Evolutionary conservation across 2,329 filamentous ascomycete species (phyloP).

Genomic region (Fusarium piperis): DNA sequence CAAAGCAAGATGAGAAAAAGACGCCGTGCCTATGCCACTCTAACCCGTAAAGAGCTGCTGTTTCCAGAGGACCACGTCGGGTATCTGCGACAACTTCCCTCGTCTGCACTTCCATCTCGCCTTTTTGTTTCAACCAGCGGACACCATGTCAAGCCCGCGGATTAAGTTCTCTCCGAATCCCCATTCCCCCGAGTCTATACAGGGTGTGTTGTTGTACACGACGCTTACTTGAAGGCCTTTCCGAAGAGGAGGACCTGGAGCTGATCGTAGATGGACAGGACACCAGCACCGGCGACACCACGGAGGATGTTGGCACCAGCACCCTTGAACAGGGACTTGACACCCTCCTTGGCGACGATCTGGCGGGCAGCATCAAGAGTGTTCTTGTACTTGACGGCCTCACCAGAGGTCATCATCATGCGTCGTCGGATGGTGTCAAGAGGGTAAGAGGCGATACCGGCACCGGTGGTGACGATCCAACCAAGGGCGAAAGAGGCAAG

Average conservation of each 20-base stretch:
- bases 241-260: conserved; percentile 99
- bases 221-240: conserved; percentile 91
- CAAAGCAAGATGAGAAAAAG: conserved; percentile 56
- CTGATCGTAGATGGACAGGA: conserved; percentile 99
- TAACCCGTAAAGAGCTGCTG: conserved; percentile 57
- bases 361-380: conserved; percentile 94
- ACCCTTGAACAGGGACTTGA: conserved; percentile 99
- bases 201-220: conserved; percentile 48
- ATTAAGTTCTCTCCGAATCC: conserved; percentile 43
- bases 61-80: conserved; percentile 51
- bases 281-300: conserved; percentile 99
- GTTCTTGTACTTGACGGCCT: conserved; percentile 99
- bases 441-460: conserved; percentile 99
- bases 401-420: conserved; percentile 99
- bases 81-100: conserved; percentile 55
- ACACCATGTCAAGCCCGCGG: conserved; percentile 51
- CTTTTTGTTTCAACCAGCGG: conserved; percentile 56
- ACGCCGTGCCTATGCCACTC: conserved; percentile 61
- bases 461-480: conserved; percentile 99
- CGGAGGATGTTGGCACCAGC: conserved; percentile 99
- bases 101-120: conserved; percentile 57
- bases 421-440: conserved; percentile 99
- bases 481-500: conserved; percentile 98
- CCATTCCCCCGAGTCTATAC: conserved; percentile 54
- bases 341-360: conserved; percentile 97